A percentile compares a stretch with the other conserved stretches of the same genome.
These are phyloP conservation scores for Iris pallida DNA, from an alignment of 116 monocot species.

Conservation along the genomic window DNA sequence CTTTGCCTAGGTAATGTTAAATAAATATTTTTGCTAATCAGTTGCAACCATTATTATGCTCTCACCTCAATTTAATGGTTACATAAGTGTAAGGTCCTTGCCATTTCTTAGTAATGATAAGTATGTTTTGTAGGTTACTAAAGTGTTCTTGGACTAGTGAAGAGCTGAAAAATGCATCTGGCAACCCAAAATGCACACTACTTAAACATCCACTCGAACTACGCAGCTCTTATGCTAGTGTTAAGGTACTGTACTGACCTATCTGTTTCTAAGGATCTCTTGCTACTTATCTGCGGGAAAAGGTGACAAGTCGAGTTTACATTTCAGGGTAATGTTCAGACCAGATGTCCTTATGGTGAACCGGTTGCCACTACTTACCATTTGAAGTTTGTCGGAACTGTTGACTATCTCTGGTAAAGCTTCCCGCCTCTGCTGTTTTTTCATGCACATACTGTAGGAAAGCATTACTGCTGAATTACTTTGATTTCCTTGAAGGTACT, in stretches of 20 bases:
- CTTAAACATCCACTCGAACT: slow-evolving; percentile 41
- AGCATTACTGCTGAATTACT: too few species aligned
- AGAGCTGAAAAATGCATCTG: slow-evolving; percentile 45
- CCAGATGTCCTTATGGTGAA: slow-evolving; percentile 38
- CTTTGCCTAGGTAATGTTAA: slow-evolving; percentile 22
- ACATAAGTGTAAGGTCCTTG: neutral
- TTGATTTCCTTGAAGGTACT: slow-evolving; percentile 30
- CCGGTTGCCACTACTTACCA: slow-evolving; percentile 55
- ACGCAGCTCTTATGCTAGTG: slow-evolving; percentile 38
- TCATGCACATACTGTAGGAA: too few species aligned
- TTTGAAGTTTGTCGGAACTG: slow-evolving; percentile 53
- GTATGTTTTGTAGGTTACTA: slow-evolving; percentile 16
- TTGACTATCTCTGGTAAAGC: slow-evolving; percentile 49
- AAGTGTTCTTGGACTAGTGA: slow-evolving; percentile 33
- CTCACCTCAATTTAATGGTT: neutral
- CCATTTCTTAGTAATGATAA: neutral
- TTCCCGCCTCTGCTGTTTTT: neutral
- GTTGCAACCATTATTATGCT: neutral
- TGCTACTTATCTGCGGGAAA: neutral
- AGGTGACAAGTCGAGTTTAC: neutral
- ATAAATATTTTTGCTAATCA: neutral
- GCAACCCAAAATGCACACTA: slow-evolving; percentile 18
- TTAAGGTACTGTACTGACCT: slow-evolving; percentile 40
- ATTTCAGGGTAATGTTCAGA: slow-evolving; percentile 34
- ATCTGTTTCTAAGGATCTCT: neutral